Base-by-base conservation (phyloP, 768 basidiomycete species). In the Leccinum subgranulosum region DNA sequence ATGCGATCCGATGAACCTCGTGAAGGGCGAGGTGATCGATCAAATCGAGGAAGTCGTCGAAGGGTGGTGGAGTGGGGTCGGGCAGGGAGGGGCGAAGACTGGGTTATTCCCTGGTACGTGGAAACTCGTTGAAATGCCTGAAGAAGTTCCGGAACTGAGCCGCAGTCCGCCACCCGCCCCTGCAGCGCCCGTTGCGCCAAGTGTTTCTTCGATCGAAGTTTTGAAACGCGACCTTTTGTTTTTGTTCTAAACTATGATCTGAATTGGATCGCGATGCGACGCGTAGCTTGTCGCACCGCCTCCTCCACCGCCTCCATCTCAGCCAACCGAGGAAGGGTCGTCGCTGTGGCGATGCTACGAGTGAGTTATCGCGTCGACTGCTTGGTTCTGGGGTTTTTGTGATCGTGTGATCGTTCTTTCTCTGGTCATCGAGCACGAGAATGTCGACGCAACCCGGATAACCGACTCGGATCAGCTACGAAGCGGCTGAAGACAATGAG, bases 401-500 rank as follows among this genome's bases (percentile, higher is more conserved):
- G 12, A 33, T 33, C 31, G 12, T 33, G 31, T 33, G 31, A 12
- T 33, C 31, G 31, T 33, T 33, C 11, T 33, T 33, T 33, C 31
- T 33, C 29, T 23, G 3, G 23, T 23, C 23, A 23, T 23, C 23
- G 2, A 23, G 23, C 23, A 23, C 23, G 23, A 23, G 23, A 23
- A 23, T 23, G 29, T 29, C 27, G 27, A 28, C 27, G 27, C 27
- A 29, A 29, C 31, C 31, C 31, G 29, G 29, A 29, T 29, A 76
- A 29, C 21, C 3, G 11, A 14, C 19, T n/a, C 33, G 25, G n/a
- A 28, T 19, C 51, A 94, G 91, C 61, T 96, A 95, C 66, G 90
- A 93, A 11, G 92, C 94, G 0, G 84, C 84, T 0, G 94, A 97
- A 69, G 93, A 94, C 64, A 97, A 98, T 66, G 94, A 98, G 68